Evolutionary conservation across 108 stramenopile genomes (phyloP), one percentile per base, ranked within the genome.

Genomic region (Cyclostephanos invisitatus): DNA sequence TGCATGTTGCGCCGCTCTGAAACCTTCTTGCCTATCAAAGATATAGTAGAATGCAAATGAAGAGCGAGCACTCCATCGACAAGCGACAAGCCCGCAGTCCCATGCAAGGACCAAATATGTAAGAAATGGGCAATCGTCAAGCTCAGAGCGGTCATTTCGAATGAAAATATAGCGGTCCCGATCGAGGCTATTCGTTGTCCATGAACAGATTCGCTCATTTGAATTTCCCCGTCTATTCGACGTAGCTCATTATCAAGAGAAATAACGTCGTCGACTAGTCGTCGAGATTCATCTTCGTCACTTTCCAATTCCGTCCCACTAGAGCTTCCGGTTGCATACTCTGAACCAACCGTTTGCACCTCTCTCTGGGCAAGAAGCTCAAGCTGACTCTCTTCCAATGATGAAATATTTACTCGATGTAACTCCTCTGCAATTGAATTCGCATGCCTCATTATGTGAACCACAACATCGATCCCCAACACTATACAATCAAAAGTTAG

Each of bases 31-130:
- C 80, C 73, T 28, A 82, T 68, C 47, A 68, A 46, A 7, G 87
- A 82, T 49, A 90, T 54, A 28, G 87, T 86, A 8, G 89, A 87
- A 63, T 92, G 83, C 22, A 92, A 24, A 67, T 92, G 91, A 66
- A 92, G 71, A 20, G 87, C 83, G 20, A 92, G 58, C 3, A 92
- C 85, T 24, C 84, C 82, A 74, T 92, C 85, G 44, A 90, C 84
- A 59, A 90, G 72, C 15, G 86, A 86, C 46, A 90, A 87, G 25
- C 56, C 56, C 5, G 84, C 75, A 8, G 87, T 64, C 7, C 91
- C 91, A 63, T 90, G 86, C 24, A 86, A 53, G 28, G 40, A 37
- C 91, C 91, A 92, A 67, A 88, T 86, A 62, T 92, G 91, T 27
- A 85, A 28, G 56, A 87, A 92, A 62, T 92, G 91, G 11, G 38